Evolutionary conservation across 1,139 yeast genomes (phyloP), one percentile per base, ranked within the genome.

Genomic region (Yamadazyma atlantica): DNA sequence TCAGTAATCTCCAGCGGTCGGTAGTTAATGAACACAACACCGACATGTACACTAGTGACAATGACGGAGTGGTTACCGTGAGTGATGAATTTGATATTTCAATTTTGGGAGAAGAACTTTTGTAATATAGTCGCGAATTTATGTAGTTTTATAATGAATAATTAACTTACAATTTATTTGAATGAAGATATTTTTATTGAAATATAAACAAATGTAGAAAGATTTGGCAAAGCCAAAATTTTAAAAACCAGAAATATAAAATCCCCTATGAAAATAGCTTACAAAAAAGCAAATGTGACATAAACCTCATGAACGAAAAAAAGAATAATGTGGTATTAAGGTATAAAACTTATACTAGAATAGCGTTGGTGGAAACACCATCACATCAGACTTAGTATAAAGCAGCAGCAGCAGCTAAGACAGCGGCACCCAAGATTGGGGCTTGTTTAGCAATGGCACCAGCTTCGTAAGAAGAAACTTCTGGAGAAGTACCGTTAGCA

Each of bases 381-480:
- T 7, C 18, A 21, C 33, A 34, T 19, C 26, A 30, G 3, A 42
- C 42, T 45, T 49, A 50, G 41, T 46, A 48, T 36, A 51, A 48
- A 37, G 44, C 43, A 43, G 50, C 53, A 42, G 48, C 49, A 36
- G 46, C 53, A 35, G 51, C 53, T 35, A 49, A 44, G 34, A 36
- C 45, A 39, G 48, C 53, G 38, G 49, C 44, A 42, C 48, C 50
- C 8, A 43, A 23, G 26, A 38, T 29, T 39, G 52, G 50, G 32
- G 42, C 44, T 39, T 45, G 45, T 27, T 45, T 42, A 40, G 33
- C 45, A 34, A 53, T 45, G 39, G 51, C 54, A 45, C 42, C 53
- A 43, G 45, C 59, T 48, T 54, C 51, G 38, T 29, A 50, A 36
- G 51, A 52, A 41, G 57, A 51, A 36, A 53, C 55, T 25, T 32